Conservation (phyloP, 192 early-diverging fungal genomes). For the Jimgerdemannia flammicorona region DNA sequence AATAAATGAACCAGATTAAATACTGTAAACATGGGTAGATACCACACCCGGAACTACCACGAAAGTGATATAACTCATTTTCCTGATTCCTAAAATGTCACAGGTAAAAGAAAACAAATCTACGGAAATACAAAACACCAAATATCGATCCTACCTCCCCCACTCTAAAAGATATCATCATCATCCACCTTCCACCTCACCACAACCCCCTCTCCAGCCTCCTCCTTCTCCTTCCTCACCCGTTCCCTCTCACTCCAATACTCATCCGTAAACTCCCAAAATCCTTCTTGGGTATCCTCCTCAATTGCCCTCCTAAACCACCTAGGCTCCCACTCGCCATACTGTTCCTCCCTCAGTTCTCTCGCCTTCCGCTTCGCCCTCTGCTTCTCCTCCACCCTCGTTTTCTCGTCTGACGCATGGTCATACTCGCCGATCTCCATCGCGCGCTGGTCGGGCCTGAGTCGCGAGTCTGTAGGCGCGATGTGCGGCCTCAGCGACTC, state of each 20-base stretch:
- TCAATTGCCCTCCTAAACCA: conserved; percentile 78
- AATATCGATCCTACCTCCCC: no score
- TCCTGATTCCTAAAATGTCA: no score
- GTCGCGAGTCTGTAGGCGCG: conserved; percentile 78
- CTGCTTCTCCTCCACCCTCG: conserved; percentile 73
- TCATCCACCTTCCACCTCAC: conserved; percentile 41
- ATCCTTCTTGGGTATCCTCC: conserved; percentile 61
- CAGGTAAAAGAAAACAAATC: no score
- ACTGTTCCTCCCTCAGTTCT: conserved; percentile 50
- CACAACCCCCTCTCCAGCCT: conserved; percentile 16
- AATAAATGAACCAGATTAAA: no score
- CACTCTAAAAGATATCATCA: conserved; percentile 40
- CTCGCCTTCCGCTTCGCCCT: conserved; percentile 53
- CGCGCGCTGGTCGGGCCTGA: conserved; percentile 80
- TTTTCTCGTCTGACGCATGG: conserved; percentile 68
- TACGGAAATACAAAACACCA: no score
- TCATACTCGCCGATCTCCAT: conserved; percentile 85
- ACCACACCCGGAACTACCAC: no score
- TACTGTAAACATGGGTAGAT: no score
- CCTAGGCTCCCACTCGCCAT: conserved; percentile 55
- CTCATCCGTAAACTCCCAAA: conserved; percentile 60
- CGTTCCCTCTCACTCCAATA: conserved; percentile 70
- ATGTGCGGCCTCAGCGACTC: conserved; percentile 51
- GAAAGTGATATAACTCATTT: no score
- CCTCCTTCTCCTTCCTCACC: conserved; percentile 31